phyloP scores from a whole-genome alignment of 148 eudicot species.

The Vaccinium macrocarpon region DNA sequence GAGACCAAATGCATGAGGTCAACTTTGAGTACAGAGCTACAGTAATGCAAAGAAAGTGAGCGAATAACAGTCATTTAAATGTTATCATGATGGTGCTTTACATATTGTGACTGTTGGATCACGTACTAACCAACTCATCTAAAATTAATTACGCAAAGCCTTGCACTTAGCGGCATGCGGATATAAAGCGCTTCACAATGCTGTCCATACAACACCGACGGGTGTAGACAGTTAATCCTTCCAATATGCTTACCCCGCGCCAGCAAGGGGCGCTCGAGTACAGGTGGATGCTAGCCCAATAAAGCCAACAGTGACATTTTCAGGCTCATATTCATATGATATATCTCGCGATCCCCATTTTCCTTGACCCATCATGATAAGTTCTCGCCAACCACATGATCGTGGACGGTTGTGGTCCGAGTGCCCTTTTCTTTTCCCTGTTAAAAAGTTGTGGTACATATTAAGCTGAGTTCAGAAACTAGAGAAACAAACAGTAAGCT shows the following conservation, averaged over 20 bases:
- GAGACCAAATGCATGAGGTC: slow-evolving; percentile 8
- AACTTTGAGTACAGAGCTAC: slow-evolving; percentile 1
- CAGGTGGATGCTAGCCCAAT: too few relatives aligned
- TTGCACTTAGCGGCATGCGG: too few relatives aligned
- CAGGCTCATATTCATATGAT: neutral
- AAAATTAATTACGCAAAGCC: too few relatives aligned
- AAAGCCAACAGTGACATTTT: neutral
- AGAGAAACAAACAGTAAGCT: neutral
- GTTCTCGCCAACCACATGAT: neutral
- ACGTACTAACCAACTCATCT: too few relatives aligned
- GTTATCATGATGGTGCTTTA: neutral
- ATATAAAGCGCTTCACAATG: too few relatives aligned
- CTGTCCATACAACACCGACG: too few relatives aligned
- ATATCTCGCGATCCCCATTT: neutral
- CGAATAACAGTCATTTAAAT: neutral
- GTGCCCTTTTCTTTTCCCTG: too few relatives aligned
- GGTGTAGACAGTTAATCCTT: too few relatives aligned
- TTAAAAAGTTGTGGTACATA: neutral
- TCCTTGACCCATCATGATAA: neutral
- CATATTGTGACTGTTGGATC: neutral
- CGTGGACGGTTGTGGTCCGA: neutral
- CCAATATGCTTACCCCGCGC: too few relatives aligned
- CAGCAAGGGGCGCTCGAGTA: too few relatives aligned
- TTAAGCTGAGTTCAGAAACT: slow-evolving; percentile 12
- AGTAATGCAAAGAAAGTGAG: neutral